phyloP scores from a whole-genome alignment of 2,329 filamentous ascomycete genomes.

The Sclerotinia nivalis region DNA sequence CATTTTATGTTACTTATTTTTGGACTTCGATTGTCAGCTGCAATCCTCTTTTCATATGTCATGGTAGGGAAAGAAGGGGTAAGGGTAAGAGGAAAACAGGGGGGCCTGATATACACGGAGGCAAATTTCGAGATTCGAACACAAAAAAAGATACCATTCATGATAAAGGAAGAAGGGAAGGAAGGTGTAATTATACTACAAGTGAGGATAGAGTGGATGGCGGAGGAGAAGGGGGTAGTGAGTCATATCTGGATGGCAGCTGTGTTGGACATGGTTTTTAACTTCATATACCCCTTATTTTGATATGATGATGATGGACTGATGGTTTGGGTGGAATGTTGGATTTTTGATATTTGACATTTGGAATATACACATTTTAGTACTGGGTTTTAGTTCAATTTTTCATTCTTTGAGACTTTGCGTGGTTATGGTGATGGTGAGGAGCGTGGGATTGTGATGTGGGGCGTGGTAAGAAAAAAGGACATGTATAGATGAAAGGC shows the following conservation, averaged over 20 bases:
- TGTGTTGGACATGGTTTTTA: neutral
- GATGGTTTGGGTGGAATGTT: neutral
- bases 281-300: slow-evolving; percentile 11
- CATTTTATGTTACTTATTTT: neutral
- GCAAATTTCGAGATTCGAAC: neutral
- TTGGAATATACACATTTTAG: too few species aligned
- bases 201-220: neutral
- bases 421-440: too few species aligned
- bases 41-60: neutral
- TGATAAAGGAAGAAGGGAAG: neutral
- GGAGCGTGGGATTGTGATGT: too few species aligned
- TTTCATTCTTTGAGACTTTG: too few species aligned
- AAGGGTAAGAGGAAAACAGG: neutral
- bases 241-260: neutral
- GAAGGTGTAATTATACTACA: neutral
- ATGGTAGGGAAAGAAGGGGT: neutral
- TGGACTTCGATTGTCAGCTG: neutral
- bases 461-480: neutral
- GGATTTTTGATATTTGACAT: neutral
- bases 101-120: neutral
- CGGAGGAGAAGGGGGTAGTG: neutral
- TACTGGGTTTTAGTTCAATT: too few species aligned
- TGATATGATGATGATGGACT: slow-evolving; percentile 5
- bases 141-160: slow-evolving; percentile 1
- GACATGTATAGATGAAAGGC: neutral